Evolutionary conservation across 805 yeast species (phyloP), one percentile per base, ranked within the genome.

Genomic region (Candida broadrunensis): DNA sequence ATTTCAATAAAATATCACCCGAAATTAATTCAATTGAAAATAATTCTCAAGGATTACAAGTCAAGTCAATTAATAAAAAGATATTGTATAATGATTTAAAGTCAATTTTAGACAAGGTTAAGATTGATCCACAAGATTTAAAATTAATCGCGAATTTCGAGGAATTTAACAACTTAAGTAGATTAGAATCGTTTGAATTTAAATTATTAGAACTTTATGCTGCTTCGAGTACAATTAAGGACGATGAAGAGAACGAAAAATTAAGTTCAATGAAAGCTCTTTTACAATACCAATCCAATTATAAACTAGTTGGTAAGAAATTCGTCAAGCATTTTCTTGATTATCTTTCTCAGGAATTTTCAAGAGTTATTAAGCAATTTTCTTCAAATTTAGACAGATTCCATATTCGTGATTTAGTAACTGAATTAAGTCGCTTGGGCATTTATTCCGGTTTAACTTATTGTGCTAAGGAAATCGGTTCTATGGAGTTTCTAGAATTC

Each of bases 31-130:
- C 73, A 38, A 80, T 89, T 32, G 96, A 88, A 54, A 70, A 72
- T 26, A 85, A 83, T 55, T 81, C 90, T 2, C 80, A 84, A 51
- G 96, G 96, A 36, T 61, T 88, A 14, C 97, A 90, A 61, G 83
- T 90, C 5, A 83, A 82, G 49, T 79, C 91, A 4, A 81, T 87
- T 33, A 90, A 90, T 62, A 86, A 85, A 59, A 87, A 86, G 52
- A 58, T 73, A n/a, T 67, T 89, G 18, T 83, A 81, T 72, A 78
- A 75, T 35, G 89, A 87, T 45, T 71, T 89, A 40, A 77, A 77
- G 30, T 78, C 74, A n/a, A 71, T 89, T 35, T 62, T 89, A 45
- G 75, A 76, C 36, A 83, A 87, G n/a, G 85, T 86, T 7, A 77
- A 82, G 41, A 70, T 88, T 20, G 81, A 81, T 46, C 77, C 77